Evolutionary conservation across 352 stramenopile genomes (phyloP).

Genomic region (Elongisporangium undulatum): DNA sequence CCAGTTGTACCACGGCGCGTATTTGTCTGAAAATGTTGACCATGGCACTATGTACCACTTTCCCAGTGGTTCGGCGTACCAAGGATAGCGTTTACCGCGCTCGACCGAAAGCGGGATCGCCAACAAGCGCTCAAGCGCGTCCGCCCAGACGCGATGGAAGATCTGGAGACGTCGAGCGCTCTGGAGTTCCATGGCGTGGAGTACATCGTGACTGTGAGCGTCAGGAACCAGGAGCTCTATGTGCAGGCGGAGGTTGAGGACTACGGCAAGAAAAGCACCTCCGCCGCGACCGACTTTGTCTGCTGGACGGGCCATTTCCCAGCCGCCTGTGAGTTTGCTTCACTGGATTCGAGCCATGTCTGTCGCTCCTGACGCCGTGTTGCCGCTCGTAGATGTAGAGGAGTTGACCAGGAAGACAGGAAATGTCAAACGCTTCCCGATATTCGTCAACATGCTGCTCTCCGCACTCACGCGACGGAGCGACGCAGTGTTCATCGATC

Average conservation of each 20-base stretch:
- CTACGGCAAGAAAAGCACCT: neutral
- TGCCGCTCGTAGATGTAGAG: slow-evolving; percentile 60
- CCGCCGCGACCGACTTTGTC: slow-evolving; percentile 4
- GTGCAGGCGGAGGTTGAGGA: slow-evolving; percentile 68
- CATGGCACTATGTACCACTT: neutral
- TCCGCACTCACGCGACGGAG: slow-evolving; percentile 69
- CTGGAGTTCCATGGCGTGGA: slow-evolving; percentile 70
- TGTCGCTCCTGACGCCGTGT: neutral
- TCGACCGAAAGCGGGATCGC: slow-evolving; percentile 56
- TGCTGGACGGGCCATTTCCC: slow-evolving; percentile 69
- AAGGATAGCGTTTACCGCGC: slow-evolving; percentile 6
- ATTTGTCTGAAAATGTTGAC: neutral
- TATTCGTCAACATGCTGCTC: slow-evolving; percentile 93
- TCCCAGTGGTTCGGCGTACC: neutral
- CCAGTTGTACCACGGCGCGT: neutral
- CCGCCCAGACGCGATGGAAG: slow-evolving; percentile 31
- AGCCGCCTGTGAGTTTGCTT: slow-evolving; percentile 22
- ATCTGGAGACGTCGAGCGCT: slow-evolving; percentile 54
- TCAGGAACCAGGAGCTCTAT: slow-evolving; percentile 51
- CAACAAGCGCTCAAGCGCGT: slow-evolving; percentile 49
- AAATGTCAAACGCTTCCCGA: slow-evolving; percentile 90
- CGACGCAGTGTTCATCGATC: slow-evolving; percentile 88
- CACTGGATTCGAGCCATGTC: neutral
- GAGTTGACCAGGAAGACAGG: slow-evolving; percentile 92
- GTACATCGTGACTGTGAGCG: slow-evolving; percentile 69